Evolutionary conservation across 2,329 filamentous ascomycete species (phyloP).

Genomic region (Mycosphaerella arachidis): DNA sequence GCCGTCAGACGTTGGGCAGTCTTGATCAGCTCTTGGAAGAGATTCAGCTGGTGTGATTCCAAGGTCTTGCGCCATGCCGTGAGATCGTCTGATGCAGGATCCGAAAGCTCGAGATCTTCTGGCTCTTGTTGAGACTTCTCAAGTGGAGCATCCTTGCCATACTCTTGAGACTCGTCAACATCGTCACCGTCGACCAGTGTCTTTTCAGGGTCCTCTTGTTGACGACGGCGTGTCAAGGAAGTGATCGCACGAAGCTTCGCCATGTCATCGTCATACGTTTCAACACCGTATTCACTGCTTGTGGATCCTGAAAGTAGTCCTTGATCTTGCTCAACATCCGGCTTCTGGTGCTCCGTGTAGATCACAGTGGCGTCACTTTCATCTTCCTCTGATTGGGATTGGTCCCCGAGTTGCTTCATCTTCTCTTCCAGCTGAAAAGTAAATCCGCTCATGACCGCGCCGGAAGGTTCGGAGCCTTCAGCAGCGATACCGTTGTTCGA

Average conservation of each 20-base stretch:
- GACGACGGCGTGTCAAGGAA: background rate
- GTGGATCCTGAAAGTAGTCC: background rate
- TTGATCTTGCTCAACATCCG: background rate
- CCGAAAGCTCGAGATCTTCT: background rate
- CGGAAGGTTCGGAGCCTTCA: background rate
- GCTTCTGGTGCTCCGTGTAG: background rate
- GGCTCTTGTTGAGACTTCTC: background rate
- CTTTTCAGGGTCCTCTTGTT: slow-evolving; percentile 3
- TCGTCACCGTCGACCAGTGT: slow-evolving; percentile 2
- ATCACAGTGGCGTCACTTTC: background rate
- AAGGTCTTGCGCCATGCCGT: slow-evolving; percentile 38
- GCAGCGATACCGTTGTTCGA: background rate
- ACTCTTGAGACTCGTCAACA: background rate
- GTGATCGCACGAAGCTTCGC: background rate
- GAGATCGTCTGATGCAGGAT: slow-evolving; percentile 26
- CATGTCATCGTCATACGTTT: background rate
- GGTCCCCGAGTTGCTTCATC: background rate
- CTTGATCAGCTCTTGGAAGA: slow-evolving; percentile 38
- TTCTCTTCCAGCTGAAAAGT: background rate
- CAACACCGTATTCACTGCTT: background rate
- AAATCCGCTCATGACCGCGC: background rate
- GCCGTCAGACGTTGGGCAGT: slow-evolving; percentile 41
- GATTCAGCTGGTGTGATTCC: slow-evolving; percentile 36
- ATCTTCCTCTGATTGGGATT: background rate
- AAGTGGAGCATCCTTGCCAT: background rate